phyloP scores from a whole-genome alignment of 2,329 filamentous ascomycete species.

The Graphilbum fragrans region DNA sequence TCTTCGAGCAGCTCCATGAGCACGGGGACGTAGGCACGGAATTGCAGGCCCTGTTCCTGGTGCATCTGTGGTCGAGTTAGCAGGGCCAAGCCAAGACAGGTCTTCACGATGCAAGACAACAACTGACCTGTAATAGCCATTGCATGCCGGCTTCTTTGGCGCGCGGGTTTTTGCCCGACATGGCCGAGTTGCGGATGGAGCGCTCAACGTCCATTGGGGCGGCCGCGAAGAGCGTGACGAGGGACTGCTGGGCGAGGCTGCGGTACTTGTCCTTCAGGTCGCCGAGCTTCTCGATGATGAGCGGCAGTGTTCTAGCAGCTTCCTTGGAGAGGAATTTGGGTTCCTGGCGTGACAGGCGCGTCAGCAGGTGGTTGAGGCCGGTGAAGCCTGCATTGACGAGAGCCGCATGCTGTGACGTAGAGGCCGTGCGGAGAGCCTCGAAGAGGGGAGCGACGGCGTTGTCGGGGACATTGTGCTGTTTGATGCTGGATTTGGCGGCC shows the following conservation, averaged over 20 bases:
- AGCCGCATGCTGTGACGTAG: constrained; percentile 62
- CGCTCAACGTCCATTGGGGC: constrained; percentile 65
- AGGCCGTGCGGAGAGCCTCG: constrained; percentile 66
- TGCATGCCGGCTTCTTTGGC: constrained; percentile 77
- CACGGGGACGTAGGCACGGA: constrained; percentile 69
- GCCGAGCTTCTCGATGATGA: constrained; percentile 74
- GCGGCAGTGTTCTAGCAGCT: constrained; percentile 56
- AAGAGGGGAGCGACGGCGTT: constrained; percentile 60
- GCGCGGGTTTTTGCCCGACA: constrained; percentile 68
- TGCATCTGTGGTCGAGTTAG: constrained; percentile 49
- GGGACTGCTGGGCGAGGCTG: constrained; percentile 58
- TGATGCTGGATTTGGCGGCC: constrained; percentile 74
- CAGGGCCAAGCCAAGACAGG: background rate
- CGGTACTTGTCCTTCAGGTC: constrained; percentile 82
- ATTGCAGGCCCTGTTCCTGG: constrained; percentile 64
- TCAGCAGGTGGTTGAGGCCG: constrained; percentile 75
- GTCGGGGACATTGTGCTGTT: constrained; percentile 83
- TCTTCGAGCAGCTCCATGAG: constrained; percentile 85
- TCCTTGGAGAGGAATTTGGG: constrained; percentile 61
- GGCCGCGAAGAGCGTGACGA: constrained; percentile 65
- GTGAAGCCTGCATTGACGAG: constrained; percentile 78
- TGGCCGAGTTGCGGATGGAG: constrained; percentile 63
- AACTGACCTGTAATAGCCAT: constrained; percentile 65
- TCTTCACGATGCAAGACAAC: background rate
- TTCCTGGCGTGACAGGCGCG: constrained; percentile 75